Base-by-base conservation (phyloP, 2,329 filamentous ascomycete genomes). In the Pleurostoma richardsiae region DNA sequence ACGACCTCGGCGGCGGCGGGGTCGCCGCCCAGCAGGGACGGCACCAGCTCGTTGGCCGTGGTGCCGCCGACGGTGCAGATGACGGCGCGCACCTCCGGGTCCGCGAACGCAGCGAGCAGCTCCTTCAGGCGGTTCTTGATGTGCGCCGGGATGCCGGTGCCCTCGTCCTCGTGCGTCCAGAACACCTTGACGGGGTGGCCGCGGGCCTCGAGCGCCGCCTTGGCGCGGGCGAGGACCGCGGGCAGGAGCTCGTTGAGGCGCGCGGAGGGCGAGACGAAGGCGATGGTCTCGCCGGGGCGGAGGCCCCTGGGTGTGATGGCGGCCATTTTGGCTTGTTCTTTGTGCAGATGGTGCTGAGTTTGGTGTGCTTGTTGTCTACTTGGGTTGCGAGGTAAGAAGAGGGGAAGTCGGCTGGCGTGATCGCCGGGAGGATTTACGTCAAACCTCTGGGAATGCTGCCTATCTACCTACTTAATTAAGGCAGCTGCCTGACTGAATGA, bases 31-130 rank as follows among this genome's bases (percentile, higher is more conserved):
- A 68, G 48, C 0, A 72, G 50, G 3, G 59, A 55, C 0, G 68
- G 69, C 0, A 71, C 52, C 10, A 72, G 62, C 56, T 72, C 67
- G 3, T 59, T 70, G 43, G 69, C 65, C 26, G 62, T 53, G 19
- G 62, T 45, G 2, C 69, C 69, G 42, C 69, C 69, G 44, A 68
- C 58, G 30, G 65, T 70, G 56, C 65, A 68, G 53, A 70, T 58
- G 40, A 72, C 48, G 30, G 65, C 68, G 5, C 59, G 54, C 41
- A 71, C 56, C 4, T 41, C 42, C 0, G 62, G 58, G 52, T 71
- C 67, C 1, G 59, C 54, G 46, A 72, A 66, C 30, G 67, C 69
- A 8, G 58, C 49, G 33, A 64, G 63, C 4, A 72, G 56, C 52
- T 72, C 69, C 1, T 60, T 51, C 0, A 70, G 51, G 6, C 68